Conservation (phyloP, 768 basidiomycete genomes). For the Xerocomellus chrysenteron region DNA sequence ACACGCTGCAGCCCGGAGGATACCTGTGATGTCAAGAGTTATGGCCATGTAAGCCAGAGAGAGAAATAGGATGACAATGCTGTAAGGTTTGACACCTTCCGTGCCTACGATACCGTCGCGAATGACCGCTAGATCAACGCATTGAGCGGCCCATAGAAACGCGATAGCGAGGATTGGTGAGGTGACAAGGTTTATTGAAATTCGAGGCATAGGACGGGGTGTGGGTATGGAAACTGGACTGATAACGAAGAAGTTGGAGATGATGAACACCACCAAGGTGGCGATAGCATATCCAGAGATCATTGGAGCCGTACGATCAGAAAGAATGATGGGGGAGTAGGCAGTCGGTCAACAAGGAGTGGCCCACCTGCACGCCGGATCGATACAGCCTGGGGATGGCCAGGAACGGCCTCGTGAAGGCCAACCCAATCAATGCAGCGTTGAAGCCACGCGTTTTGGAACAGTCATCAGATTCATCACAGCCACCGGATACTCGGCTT, state of each 20-base stretch:
- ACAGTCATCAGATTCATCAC: no score
- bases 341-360: no score
- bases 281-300: constrained; percentile 45
- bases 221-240: constrained; percentile 43
- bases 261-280: constrained; percentile 50
- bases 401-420: no score
- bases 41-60: constrained; percentile 92
- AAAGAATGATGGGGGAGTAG: no score
- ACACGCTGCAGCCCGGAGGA: constrained; percentile 84
- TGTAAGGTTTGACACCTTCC: constrained; percentile 81
- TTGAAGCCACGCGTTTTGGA: no score
- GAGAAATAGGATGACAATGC: constrained; percentile 91
- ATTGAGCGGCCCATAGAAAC: constrained; percentile 56
- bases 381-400: no score
- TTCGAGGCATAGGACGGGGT: constrained; percentile 28
- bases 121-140: constrained; percentile 47
- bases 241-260: constrained; percentile 54
- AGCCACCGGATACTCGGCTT: no score
- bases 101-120: constrained; percentile 77
- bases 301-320: no score
- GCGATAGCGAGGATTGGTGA: constrained; percentile 53
- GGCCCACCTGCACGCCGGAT: no score
- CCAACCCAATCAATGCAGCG: no score
- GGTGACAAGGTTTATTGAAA: constrained; percentile 49
- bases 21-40: constrained; percentile 85